phyloP scores from a whole-genome alignment of 2,329 filamentous ascomycete genomes.

The Venturia aucupariae region DNA sequence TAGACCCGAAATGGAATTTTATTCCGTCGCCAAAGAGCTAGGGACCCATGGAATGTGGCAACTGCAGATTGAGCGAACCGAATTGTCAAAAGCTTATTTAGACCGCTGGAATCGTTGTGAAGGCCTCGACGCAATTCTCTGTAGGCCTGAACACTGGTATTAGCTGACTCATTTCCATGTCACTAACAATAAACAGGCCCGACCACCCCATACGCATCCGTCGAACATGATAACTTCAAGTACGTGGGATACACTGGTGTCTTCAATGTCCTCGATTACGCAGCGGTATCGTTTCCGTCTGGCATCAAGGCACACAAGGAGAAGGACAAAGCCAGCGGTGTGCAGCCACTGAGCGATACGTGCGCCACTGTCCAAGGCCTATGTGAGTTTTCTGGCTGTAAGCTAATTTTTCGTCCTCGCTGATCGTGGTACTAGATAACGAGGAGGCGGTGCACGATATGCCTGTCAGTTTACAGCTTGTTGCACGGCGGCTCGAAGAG shows the following conservation, averaged over 20 bases:
- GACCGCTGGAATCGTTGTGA: slow-evolving; percentile 34
- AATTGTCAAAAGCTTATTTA: slow-evolving; percentile 33
- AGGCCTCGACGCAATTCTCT: slow-evolving; percentile 37
- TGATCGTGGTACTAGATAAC: slow-evolving; percentile 23
- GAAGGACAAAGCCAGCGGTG: slow-evolving; percentile 24
- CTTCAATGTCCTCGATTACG: slow-evolving; percentile 41
- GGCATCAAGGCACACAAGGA: slow-evolving; percentile 31
- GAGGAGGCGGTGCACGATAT: slow-evolving; percentile 33
- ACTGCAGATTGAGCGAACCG: slow-evolving; percentile 37
- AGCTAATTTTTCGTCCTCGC: neutral
- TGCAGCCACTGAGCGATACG: slow-evolving; percentile 25
- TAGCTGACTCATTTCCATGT: neutral
- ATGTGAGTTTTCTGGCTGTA: slow-evolving; percentile 27
- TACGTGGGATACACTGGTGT: slow-evolving; percentile 39
- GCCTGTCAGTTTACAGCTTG: slow-evolving; percentile 34
- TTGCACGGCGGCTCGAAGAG: slow-evolving; percentile 33
- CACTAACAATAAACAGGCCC: slow-evolving; percentile 23
- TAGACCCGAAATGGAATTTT: slow-evolving; percentile 40
- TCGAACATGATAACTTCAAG: slow-evolving; percentile 35
- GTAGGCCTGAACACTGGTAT: slow-evolving; percentile 10
- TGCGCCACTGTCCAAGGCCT: slow-evolving; percentile 31
- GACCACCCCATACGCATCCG: slow-evolving; percentile 36
- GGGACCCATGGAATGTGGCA: slow-evolving; percentile 41
- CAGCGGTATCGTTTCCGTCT: slow-evolving; percentile 36
- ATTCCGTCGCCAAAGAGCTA: slow-evolving; percentile 35